Conservation (phyloP, 345 rosid genomes). For the Anacardium occidentale region DNA sequence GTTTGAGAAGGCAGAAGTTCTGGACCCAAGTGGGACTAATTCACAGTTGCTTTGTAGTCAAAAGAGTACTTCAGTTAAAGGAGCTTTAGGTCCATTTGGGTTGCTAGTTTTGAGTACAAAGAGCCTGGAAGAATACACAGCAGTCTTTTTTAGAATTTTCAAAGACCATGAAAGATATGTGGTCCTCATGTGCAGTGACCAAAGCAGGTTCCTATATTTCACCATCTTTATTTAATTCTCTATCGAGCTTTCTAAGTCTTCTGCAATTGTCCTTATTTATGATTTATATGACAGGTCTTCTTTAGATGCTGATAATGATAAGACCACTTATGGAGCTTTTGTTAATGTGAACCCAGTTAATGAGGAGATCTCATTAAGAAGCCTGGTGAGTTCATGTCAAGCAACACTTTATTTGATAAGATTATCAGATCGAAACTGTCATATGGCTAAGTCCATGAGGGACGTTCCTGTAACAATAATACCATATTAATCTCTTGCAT, state of each 20-base stretch:
- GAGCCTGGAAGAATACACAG: slow-evolving; percentile 52
- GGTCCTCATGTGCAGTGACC: slow-evolving; percentile 73
- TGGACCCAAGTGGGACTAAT: slow-evolving; percentile 55
- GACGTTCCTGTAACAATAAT: not conserved
- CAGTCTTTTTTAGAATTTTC: slow-evolving; percentile 60
- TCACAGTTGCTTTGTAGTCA: slow-evolving; percentile 49
- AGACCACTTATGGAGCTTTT: slow-evolving; percentile 58
- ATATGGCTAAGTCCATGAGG: not conserved
- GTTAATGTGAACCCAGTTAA: slow-evolving; percentile 46
- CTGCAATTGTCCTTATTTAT: not conserved
- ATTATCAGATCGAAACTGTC: too few relatives aligned
- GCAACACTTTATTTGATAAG: too few relatives aligned
- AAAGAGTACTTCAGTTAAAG: slow-evolving; percentile 36
- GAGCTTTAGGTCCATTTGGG: slow-evolving; percentile 72
- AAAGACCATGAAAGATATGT: slow-evolving; percentile 35
- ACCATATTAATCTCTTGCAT: too few relatives aligned
- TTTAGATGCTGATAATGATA: slow-evolving; percentile 30
- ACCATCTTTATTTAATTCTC: not conserved
- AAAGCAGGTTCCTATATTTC: slow-evolving; percentile 39
- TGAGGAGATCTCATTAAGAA: slow-evolving; percentile 49
- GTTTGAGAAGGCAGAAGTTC: slow-evolving; percentile 48
- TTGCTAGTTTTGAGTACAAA: slow-evolving; percentile 51
- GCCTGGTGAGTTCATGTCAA: slow-evolving; percentile 41
- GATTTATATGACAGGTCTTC: slow-evolving; percentile 40
- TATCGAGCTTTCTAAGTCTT: not conserved